Percentiles rank a stretch among this genome's conserved stretches.
phyloP scores from a whole-genome alignment of 2,329 filamentous ascomycete species.

The Sarocladium brachiariae region DNA sequence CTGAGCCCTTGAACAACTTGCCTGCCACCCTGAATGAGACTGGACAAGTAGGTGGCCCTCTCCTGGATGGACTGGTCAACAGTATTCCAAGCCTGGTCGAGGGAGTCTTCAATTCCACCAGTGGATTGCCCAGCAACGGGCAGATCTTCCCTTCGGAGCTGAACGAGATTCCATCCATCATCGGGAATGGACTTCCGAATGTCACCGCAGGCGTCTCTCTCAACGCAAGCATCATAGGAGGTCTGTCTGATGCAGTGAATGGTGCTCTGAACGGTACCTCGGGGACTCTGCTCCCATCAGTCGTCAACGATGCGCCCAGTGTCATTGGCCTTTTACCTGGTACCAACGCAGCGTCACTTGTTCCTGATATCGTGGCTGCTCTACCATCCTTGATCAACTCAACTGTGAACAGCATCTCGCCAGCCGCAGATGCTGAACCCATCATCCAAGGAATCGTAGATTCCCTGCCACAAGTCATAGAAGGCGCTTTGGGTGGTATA shows the following conservation, averaged over 20 bases:
- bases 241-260: background rate
- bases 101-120: background rate
- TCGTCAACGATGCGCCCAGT: background rate
- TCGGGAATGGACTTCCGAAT: background rate
- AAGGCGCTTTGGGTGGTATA: background rate
- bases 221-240: background rate
- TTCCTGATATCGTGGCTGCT: background rate
- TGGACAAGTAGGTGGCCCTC: background rate
- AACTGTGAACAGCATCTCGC: background rate
- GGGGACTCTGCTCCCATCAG: background rate
- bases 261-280: background rate
- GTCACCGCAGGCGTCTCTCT: background rate
- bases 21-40: background rate
- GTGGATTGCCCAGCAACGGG: background rate
- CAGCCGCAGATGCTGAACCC: background rate
- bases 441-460: conserved; percentile 2
- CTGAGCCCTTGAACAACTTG: conserved; percentile 1
- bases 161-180: background rate
- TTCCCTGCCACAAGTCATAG: background rate
- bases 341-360: background rate
- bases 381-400: conserved; percentile 4
- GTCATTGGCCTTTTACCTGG: background rate
- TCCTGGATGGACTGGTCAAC: background rate
- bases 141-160: conserved; percentile 2
- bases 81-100: background rate